phyloP scores from a whole-genome alignment of 148 eudicot genomes.

The Beta vulgaris region DNA sequence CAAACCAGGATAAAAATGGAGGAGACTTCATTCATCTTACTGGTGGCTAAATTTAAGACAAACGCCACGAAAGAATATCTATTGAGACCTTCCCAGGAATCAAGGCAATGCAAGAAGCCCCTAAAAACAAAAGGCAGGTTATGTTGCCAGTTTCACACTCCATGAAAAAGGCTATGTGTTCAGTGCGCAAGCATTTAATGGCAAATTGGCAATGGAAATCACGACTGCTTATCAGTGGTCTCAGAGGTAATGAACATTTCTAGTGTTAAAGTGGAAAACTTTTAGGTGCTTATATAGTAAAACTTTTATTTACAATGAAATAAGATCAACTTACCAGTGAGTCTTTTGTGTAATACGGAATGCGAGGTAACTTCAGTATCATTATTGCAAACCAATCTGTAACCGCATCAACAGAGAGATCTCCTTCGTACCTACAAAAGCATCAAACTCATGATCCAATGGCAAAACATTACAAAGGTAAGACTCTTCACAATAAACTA shows the following conservation, averaged over 20 bases:
- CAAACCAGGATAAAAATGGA: too few species aligned
- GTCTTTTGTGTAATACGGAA: conserved; percentile 73
- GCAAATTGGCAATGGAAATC: background rate
- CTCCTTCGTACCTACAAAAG: conserved; percentile 70
- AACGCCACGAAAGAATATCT: background rate
- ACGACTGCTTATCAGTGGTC: background rate
- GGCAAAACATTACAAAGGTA: background rate
- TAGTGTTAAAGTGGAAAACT: background rate
- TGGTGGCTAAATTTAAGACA: background rate
- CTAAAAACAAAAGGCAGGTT: background rate
- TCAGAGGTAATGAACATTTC: background rate
- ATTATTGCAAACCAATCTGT: conserved; percentile 84
- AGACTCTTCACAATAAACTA: background rate
- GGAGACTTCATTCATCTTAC: too few species aligned
- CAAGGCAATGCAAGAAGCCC: background rate
- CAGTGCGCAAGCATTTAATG: background rate
- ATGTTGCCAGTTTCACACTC: background rate
- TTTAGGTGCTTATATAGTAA: background rate
- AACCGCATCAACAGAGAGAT: conserved; percentile 84
- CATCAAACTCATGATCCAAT: background rate
- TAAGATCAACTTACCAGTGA: conserved; percentile 51
- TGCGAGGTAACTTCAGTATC: conserved; percentile 74
- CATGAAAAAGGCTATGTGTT: background rate
- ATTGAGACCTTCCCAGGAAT: background rate
- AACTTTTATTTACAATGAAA: background rate